Evolutionary conservation across 805 yeast species (phyloP), one percentile per base, ranked within the genome.

Genomic region (Grigorovia yakushimaensis): DNA sequence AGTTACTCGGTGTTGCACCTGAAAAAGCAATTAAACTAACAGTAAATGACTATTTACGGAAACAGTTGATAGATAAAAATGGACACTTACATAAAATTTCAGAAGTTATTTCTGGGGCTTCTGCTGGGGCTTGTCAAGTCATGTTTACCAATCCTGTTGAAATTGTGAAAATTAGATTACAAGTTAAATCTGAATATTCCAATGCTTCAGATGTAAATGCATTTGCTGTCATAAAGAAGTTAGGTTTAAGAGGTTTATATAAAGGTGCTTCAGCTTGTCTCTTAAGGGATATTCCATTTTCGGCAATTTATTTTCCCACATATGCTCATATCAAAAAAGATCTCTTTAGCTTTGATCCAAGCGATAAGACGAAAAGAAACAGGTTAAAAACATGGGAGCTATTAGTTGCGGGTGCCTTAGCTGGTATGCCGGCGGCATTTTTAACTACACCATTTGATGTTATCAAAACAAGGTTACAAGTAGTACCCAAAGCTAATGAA

Each of bases 371-470:
- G 47, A 76, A 80, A 56, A 73, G 76, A 55, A 73, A 71, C 42
- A 73, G 76, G 51, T 76, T 89, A 50, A 79, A 79, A 52, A 79
- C 94, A 24, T 82, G 91, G 84, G 95, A 91, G 67, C 72, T 93
- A 54, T 76, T 91, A 50, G 64, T 78, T 4, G 78, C 94, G 51
- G 98, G 98, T 66, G 97, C 95, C 10, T 64, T 89, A 53, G 98
- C 98, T 13, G 98, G 98, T 62, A 88, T 94, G 72, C 98, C 98
- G 9, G 94, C 98, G 27, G 98, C 98, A 10, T 91, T 84, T 65
- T 71, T 89, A 54, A 91, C 98, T 1, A 91, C 98, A 0, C 98
- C 98, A 1, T 88, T 88, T 60, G 98, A 91, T 72, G 98, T 91
- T 43, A 85, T 93, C 58, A 91, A 91, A 71, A 91, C 98, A 3